These are phyloP conservation scores for Anisodus tanguticus DNA, from an alignment of 257 asterid genomes.

Conservation along the genomic window DNA sequence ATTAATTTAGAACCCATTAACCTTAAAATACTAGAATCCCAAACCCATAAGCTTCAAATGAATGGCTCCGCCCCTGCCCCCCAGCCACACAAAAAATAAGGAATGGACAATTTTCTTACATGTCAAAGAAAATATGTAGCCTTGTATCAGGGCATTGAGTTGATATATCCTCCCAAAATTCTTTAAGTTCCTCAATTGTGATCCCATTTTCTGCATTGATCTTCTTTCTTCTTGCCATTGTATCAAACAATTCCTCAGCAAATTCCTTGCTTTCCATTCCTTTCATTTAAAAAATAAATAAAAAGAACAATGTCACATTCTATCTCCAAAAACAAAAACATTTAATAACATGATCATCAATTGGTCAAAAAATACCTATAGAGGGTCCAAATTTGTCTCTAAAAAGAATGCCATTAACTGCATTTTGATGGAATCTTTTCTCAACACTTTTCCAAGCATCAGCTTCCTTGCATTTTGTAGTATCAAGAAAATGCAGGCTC, in stretches of 20 bases:
- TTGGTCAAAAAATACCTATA: slow-evolving; percentile 61
- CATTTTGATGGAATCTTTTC: slow-evolving; percentile 56
- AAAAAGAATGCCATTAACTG: slow-evolving; percentile 53
- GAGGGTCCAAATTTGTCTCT: slow-evolving; percentile 84
- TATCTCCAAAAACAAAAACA: neutral
- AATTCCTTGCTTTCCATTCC: slow-evolving; percentile 93
- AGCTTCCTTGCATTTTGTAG: slow-evolving; percentile 69
- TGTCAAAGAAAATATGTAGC: slow-evolving; percentile 92
- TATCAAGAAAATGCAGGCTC: slow-evolving; percentile 77
- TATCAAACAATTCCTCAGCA: slow-evolving; percentile 75
- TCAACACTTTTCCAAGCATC: slow-evolving; percentile 75
- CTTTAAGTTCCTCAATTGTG: slow-evolving; percentile 44
- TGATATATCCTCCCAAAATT: slow-evolving; percentile 84
- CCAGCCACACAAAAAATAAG: neutral
- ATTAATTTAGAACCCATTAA: neutral
- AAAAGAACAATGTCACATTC: neutral
- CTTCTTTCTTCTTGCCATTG: slow-evolving; percentile 72
- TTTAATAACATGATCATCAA: neutral
- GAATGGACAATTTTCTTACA: slow-evolving; percentile 49
- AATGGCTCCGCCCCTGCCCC: neutral
- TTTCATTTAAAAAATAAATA: slow-evolving; percentile 31
- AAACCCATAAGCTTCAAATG: neutral
- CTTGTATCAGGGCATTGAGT: slow-evolving; percentile 69
- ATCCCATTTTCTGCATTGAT: slow-evolving; percentile 65
- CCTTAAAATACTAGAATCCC: neutral